Base-by-base conservation (phyloP, 2,329 filamentous ascomycete genomes). In the Arthrocladium fulminans region DNA sequence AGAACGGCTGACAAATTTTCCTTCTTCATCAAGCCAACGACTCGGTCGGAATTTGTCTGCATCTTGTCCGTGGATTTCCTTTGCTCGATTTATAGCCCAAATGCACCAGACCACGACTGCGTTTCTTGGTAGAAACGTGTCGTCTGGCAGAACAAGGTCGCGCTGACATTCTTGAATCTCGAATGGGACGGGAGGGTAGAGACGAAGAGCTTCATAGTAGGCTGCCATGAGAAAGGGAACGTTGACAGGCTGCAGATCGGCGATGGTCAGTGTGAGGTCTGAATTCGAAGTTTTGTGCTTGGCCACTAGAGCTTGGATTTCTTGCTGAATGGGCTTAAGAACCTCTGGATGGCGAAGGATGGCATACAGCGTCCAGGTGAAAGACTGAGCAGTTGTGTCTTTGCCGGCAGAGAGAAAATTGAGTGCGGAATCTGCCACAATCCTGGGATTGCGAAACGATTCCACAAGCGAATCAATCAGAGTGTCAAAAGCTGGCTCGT, bases 401-500 rank as follows among this genome's bases (percentile, higher is more conserved):
- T 79, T 69, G 13, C 79, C 73, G 0, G 80, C 80, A 1, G 79
- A 82, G 8, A 83, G 73, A 57, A 81, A 84, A 55, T 82, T 84
- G 10, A 84, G 65, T 0, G 80, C 80, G 2, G 80, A 75, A 59
- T 83, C 80, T 7, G 79, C 77, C 5, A 82, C 79, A 19, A 77
- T 65, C n/a, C 71, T 60, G 23, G 74, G 69, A 13, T 57, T 37
- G 48, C 80, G 70, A 27, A 83, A 73, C 1, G 73, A 65, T 41
- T 80, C 74, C 0, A 83, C 67, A 0, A 84, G 63, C 1, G 77
- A 80, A 46, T 80, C 73, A 48, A 84, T 77, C 29, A 84, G 62
- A 45, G 71, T 79, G 6, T 76, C 77, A 0, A 75, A 76, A 25
- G 24, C 17, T 8, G 23, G 41, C 3, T 45, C 48, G 1, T 54